A percentile compares a stretch with the other conserved stretches of the same genome.
Conservation (phyloP, 1,284 basidiomycete species). For the Laetiporus sulphureus region DNA sequence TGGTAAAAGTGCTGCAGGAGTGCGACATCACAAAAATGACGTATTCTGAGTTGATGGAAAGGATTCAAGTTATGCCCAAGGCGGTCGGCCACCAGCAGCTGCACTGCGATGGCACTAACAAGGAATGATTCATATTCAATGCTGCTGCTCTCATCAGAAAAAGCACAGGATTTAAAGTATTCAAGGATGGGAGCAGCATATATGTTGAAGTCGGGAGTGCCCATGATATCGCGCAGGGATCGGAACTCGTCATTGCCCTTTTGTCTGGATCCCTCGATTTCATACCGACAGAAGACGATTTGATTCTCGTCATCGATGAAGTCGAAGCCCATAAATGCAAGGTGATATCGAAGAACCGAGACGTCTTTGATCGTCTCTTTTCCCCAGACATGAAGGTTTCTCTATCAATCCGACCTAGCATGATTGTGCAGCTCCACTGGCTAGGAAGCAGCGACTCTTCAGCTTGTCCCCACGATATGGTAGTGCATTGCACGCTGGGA, state of each 20-base stretch:
- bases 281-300: no score
- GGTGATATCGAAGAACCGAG: no score
- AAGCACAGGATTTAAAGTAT: not conserved
- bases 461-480: not conserved
- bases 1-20: not conserved
- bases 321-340: no score
- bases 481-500: not conserved
- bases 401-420: no score
- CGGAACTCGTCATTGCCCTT: slow-evolving; percentile 8
- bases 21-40: not conserved
- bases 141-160: not conserved
- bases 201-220: slow-evolving; percentile 8
- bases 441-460: not conserved
- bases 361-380: no score
- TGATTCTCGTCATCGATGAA: no score
- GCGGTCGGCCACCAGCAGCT: slow-evolving; percentile 1
- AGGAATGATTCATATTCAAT: not conserved
- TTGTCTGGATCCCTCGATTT: no score
- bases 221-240: slow-evolving; percentile 8
- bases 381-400: no score
- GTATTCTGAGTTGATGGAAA: not conserved
- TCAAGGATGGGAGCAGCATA: not conserved
- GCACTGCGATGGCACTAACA: not conserved
- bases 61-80: not conserved
- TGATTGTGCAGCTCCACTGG: not conserved